These are phyloP conservation scores for Colletotrichum cereale DNA, from an alignment of 2,329 filamentous ascomycete species.

Conservation along the genomic window DNA sequence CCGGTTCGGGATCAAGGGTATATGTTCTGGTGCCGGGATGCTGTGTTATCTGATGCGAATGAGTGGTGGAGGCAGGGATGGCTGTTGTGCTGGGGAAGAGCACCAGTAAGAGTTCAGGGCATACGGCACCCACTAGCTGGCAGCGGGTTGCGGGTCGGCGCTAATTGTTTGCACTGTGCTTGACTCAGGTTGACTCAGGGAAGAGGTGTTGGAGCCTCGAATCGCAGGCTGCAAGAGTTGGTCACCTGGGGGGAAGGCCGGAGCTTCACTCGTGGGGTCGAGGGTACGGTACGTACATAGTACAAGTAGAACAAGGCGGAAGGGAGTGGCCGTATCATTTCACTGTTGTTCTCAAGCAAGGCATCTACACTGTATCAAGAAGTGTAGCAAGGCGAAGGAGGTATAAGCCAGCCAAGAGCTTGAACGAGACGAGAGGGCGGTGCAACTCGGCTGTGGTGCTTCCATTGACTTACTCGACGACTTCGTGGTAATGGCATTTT, in stretches of 20 bases:
- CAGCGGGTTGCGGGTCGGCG: slow-evolving; percentile 1
- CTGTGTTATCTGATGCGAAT: slow-evolving; percentile 7
- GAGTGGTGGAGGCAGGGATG: not conserved
- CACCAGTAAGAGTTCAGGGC: not conserved
- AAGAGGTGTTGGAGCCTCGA: slow-evolving; percentile 6
- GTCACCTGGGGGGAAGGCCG: not conserved
- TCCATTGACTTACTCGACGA: slow-evolving; percentile 16
- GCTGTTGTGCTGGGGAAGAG: not conserved
- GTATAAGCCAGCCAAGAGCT: slow-evolving; percentile 7
- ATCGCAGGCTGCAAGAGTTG: slow-evolving; percentile 3
- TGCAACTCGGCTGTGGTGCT: slow-evolving; percentile 31
- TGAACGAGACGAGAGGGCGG: slow-evolving; percentile 19
- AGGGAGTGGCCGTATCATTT: slow-evolving; percentile 16
- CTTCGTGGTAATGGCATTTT: slow-evolving; percentile 30
- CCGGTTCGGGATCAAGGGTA: not conserved
- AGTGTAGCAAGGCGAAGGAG: not conserved
- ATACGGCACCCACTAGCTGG: not conserved
- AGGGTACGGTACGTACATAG: not conserved
- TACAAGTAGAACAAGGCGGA: not conserved
- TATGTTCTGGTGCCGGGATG: not conserved
- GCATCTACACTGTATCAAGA: slow-evolving; percentile 2
- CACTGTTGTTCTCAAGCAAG: not conserved
- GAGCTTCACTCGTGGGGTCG: not conserved
- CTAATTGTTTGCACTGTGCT: slow-evolving; percentile 10
- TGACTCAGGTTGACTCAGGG: slow-evolving; percentile 32